Conservation (phyloP, 768 basidiomycete genomes). For the Gymnopilus dilepis region DNA sequence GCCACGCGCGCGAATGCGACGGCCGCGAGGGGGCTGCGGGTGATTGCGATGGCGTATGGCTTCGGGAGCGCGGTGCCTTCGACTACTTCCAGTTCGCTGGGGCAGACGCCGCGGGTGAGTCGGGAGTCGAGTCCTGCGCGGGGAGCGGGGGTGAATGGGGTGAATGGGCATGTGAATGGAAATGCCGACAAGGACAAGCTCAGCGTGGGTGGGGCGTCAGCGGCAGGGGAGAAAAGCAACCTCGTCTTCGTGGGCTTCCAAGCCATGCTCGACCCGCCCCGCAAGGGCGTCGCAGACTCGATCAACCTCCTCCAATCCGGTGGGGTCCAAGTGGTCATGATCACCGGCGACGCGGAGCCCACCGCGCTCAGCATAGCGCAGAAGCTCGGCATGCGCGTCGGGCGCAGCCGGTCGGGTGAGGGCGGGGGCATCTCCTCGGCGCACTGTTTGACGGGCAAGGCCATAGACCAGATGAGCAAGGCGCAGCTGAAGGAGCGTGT, state of each 20-base stretch:
- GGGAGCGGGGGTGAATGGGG: too few relatives aligned
- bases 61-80: constrained; percentile 60
- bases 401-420: constrained; percentile 59
- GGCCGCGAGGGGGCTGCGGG: constrained; percentile 79
- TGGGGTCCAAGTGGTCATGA: constrained; percentile 97
- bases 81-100: too few relatives aligned
- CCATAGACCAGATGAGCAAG: constrained; percentile 85
- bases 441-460: constrained; percentile 78
- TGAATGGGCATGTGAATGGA: constrained; percentile 30
- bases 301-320: constrained; percentile 80
- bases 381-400: constrained; percentile 81
- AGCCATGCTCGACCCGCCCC: constrained; percentile 94
- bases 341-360: constrained; percentile 92
- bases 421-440: constrained; percentile 42
- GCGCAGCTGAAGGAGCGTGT: constrained; percentile 84
- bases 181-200: not conserved
- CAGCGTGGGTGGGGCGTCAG: too few relatives aligned
- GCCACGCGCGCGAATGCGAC: constrained; percentile 71
- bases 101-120: constrained; percentile 15
- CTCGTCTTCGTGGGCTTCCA: constrained; percentile 92
- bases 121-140: constrained; percentile 33
- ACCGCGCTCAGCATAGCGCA: constrained; percentile 90
- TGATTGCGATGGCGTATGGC: constrained; percentile 93
- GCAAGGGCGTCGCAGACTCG: constrained; percentile 92
- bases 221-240: constrained; percentile 47